A percentile compares a stretch with the other conserved stretches of the same genome.
Evolutionary conservation across 208 protist genomes (phyloP).

Genomic region (Crithidia brevicula): DNA sequence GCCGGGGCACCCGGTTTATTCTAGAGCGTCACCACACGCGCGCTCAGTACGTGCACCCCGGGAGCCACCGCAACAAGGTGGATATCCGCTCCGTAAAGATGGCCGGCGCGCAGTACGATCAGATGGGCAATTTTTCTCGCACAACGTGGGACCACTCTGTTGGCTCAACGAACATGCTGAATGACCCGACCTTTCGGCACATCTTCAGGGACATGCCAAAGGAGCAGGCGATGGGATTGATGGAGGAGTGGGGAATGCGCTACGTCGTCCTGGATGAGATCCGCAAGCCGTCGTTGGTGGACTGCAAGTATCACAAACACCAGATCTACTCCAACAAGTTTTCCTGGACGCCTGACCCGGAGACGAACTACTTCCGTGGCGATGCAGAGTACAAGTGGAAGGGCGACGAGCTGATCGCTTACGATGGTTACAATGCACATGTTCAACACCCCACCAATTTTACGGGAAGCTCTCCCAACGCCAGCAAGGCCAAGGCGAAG

Average conservation of each 20-base stretch:
- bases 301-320: slow-evolving; percentile 81
- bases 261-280: slow-evolving; percentile 86
- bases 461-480: not conserved
- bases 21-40: slow-evolving; percentile 69
- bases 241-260: slow-evolving; percentile 85
- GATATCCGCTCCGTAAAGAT: slow-evolving; percentile 70
- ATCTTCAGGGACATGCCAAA: slow-evolving; percentile 51
- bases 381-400: slow-evolving; percentile 90
- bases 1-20: slow-evolving; percentile 65
- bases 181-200: slow-evolving; percentile 49
- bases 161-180: slow-evolving; percentile 58
- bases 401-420: slow-evolving; percentile 76
- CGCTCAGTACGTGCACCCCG: slow-evolving; percentile 66
- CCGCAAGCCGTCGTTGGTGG: slow-evolving; percentile 70
- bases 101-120: slow-evolving; percentile 60
- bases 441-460: slow-evolving; percentile 46
- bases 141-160: slow-evolving; percentile 67
- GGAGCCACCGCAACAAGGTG: slow-evolving; percentile 41
- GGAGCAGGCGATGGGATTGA: slow-evolving; percentile 65
- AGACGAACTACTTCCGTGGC: slow-evolving; percentile 71
- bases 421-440: slow-evolving; percentile 68
- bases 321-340: slow-evolving; percentile 85
- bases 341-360: slow-evolving; percentile 69
- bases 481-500: not conserved
- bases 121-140: slow-evolving; percentile 68